phyloP scores from a whole-genome alignment of 495 filamentous ascomycete species.

The Choiromyces venosus region DNA sequence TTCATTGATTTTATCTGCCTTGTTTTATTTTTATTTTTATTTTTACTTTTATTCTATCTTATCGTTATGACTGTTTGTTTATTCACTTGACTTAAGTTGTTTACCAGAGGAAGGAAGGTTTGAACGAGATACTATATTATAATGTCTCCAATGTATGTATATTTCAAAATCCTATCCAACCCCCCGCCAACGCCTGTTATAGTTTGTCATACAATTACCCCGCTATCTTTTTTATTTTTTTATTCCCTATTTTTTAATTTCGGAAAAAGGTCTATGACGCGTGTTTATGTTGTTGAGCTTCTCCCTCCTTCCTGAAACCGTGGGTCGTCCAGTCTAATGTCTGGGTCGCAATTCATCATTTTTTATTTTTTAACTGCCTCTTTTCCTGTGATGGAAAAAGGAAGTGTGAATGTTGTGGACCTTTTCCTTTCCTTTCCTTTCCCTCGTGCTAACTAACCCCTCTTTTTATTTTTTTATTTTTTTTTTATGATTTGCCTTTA shows the following conservation, averaged over 20 bases:
- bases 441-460: not conserved
- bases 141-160: not conserved
- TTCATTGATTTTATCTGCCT: not conserved
- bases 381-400: constrained; percentile 2
- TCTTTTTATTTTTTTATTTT: constrained; percentile 6
- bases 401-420: too few relatives aligned
- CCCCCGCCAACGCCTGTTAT: too few relatives aligned
- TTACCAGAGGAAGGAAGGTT: too few relatives aligned
- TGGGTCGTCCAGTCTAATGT: not conserved
- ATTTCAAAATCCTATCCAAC: not conserved
- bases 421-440: not conserved
- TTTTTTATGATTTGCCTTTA: not conserved
- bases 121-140: too few relatives aligned
- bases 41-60: not conserved
- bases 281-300: not conserved
- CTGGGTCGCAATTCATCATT: not conserved
- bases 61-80: not conserved
- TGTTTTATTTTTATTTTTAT: not conserved
- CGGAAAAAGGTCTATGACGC: not conserved
- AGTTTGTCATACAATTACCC: too few relatives aligned
- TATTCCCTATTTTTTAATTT: not conserved
- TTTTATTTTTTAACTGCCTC: not conserved
- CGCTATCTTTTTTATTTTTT: not conserved
- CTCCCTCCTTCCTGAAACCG: not conserved
- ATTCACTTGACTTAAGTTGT: too few relatives aligned